Evolutionary conservation across 345 rosid genomes (phyloP).

Genomic region (Populus nigra): DNA sequence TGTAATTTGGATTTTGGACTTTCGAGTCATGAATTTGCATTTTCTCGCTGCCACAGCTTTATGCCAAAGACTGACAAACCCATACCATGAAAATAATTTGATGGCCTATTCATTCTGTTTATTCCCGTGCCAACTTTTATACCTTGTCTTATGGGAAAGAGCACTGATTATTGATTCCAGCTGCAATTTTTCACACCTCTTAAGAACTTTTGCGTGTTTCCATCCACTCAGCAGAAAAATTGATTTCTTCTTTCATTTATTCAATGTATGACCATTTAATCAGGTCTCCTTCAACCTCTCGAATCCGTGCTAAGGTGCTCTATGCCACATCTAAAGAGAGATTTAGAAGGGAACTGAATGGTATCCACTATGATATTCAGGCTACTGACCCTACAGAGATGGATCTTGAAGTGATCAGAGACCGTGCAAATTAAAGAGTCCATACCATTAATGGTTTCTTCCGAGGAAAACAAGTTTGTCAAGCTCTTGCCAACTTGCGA

Average conservation of each 20-base stretch:
- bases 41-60: neutral
- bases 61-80: neutral
- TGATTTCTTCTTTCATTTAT: neutral
- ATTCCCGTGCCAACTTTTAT: neutral
- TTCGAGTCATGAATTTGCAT: neutral
- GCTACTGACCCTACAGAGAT: constrained; percentile 25
- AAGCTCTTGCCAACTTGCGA: neutral
- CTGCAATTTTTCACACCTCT: neutral
- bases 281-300: constrained; percentile 27
- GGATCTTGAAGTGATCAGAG: constrained; percentile 25
- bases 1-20: neutral
- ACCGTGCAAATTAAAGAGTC: constrained; percentile 12
- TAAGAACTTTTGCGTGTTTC: neutral
- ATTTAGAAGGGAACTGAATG: constrained; percentile 19
- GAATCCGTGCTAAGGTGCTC: constrained; percentile 27
- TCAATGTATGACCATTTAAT: neutral
- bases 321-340: constrained; percentile 25
- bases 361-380: constrained; percentile 24
- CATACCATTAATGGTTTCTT: neutral
- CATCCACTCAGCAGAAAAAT: neutral
- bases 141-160: neutral
- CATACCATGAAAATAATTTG: neutral
- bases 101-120: neutral
- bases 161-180: neutral
- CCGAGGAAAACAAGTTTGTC: neutral